Evolutionary conservation across 2,329 filamentous ascomycete species (phyloP).

Genomic region (Cladophialophora psammophila): DNA sequence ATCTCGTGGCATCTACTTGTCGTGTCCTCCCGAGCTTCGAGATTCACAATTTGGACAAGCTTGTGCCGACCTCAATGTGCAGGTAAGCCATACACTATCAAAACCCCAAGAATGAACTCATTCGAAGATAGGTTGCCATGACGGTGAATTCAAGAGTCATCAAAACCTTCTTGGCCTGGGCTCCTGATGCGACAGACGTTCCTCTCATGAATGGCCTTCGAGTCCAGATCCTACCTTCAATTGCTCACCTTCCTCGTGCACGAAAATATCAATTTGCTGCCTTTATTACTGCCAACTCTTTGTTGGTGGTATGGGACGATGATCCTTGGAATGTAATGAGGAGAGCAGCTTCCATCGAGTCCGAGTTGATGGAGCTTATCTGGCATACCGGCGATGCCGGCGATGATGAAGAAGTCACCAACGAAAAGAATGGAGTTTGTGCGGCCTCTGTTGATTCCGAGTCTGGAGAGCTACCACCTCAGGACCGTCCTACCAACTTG

Average conservation of each 20-base stretch:
- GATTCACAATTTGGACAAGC: conserved; percentile 70
- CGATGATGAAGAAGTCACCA: conserved; percentile 60
- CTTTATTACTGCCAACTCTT: conserved; percentile 73
- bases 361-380: conserved; percentile 77
- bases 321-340: conserved; percentile 74
- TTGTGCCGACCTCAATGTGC: conserved; percentile 73
- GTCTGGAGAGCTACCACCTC: conserved; percentile 70
- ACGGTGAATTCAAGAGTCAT: conserved; percentile 81
- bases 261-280: conserved; percentile 82
- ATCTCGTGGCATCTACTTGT: conserved; percentile 71
- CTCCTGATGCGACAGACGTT: conserved; percentile 75
- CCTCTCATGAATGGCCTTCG: conserved; percentile 78
- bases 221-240: conserved; percentile 75
- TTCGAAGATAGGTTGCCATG: conserved; percentile 69
- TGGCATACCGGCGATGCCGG: conserved; percentile 68
- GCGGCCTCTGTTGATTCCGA: conserved; percentile 71
- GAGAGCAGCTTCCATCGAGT: conserved; percentile 75
- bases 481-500: conserved; percentile 71
- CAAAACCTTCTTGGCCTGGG: conserved; percentile 77
- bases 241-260: conserved; percentile 73
- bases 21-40: conserved; percentile 71
- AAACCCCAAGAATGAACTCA: conserved; percentile 23
- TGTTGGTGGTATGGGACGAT: conserved; percentile 84
- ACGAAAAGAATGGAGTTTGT: conserved; percentile 59
- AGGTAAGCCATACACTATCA: conserved; percentile 56